Conservation (phyloP, 768 basidiomycete genomes). For the Phlegmacium glaucopus region DNA sequence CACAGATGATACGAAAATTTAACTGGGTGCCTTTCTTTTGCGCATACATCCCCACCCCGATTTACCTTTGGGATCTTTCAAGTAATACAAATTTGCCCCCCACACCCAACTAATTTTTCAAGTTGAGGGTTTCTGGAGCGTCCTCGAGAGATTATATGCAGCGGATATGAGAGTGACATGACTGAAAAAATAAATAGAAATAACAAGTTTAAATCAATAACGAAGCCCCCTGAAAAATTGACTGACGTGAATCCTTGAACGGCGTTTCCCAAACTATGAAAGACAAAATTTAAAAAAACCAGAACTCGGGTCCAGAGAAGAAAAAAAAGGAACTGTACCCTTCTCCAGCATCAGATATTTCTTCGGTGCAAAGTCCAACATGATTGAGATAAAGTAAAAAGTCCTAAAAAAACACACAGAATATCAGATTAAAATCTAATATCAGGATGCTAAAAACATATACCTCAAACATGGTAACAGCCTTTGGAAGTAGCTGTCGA, state of each 20-base stretch:
- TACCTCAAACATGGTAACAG: constrained; percentile 90
- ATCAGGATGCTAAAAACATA: constrained; percentile 11
- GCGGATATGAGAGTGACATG: constrained; percentile 85
- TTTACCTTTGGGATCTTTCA: too few relatives aligned
- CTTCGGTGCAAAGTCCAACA: constrained; percentile 82
- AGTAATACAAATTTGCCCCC: too few relatives aligned
- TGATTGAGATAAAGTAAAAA: constrained; percentile 85
- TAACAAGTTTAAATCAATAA: not conserved
- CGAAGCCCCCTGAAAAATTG: not conserved
- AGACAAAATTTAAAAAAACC: constrained; percentile 3
- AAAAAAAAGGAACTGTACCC: constrained; percentile 44
- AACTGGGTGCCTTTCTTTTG: too few relatives aligned
- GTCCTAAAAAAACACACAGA: constrained; percentile 39
- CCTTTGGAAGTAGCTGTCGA: constrained; percentile 55
- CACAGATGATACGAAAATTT: too few relatives aligned
- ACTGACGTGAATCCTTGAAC: constrained; percentile 89
- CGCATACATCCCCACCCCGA: too few relatives aligned
- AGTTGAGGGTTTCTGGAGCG: constrained; percentile 25
- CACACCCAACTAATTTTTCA: too few relatives aligned
- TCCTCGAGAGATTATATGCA: constrained; percentile 79
- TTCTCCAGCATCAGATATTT: constrained; percentile 83
- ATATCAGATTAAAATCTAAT: not conserved
- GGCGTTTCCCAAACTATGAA: constrained; percentile 71
- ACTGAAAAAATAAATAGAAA: constrained; percentile 29
- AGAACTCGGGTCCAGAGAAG: not conserved